Base-by-base conservation (phyloP, 2,329 filamentous ascomycete genomes). In the Alternaria conjuncta region DNA sequence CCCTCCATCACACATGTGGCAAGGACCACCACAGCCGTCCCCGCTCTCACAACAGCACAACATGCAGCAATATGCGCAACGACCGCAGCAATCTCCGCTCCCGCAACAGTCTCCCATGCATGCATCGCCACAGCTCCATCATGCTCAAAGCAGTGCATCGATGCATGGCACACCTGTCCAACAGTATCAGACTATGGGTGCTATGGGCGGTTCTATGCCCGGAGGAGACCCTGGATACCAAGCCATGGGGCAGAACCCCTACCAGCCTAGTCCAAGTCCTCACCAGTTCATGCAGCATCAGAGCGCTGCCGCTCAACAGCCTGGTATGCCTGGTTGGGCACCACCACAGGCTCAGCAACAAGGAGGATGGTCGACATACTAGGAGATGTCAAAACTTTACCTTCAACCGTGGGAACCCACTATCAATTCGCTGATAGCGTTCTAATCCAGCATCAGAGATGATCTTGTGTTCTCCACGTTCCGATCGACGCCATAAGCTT, bases 241-340 rank as follows among this genome's bases (percentile, higher is more conserved):
- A 57, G 76, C 75, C 18, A 84, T 86, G 81, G 82, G 82, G 36
- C 79, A 83, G 53, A 82, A 81, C 64, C 82, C 84, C 61, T 86
- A 86, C 68, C 83, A 85, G 65, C 81, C 81, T 26, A 83, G 80
- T 65, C 82, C 82, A 11, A 83, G 78, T 51, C 82, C 84, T 49
- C 80, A 82, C 56, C 81, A 82, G 44, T 84, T 81, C 72, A 81
- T 84, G 74, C 80, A 81, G 36, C 79, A 81, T 49, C 81, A 81
- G 60, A 82, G 77, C 36, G 77, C 73, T 26, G 77, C 79, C 49
- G 78, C 77, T 30, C 82, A 82, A 65, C 84, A 86, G 68, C 82
- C 83, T n/a, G 81, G 82, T 43, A 85, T 86, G 84, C 83, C 84
- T 66, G 82, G 83, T 45, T 86, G 84, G 84, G 78, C 83, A 61